Evolutionary conservation across 2,329 filamentous ascomycete genomes (phyloP).

Genomic region (Talaromyces funiculosus): DNA sequence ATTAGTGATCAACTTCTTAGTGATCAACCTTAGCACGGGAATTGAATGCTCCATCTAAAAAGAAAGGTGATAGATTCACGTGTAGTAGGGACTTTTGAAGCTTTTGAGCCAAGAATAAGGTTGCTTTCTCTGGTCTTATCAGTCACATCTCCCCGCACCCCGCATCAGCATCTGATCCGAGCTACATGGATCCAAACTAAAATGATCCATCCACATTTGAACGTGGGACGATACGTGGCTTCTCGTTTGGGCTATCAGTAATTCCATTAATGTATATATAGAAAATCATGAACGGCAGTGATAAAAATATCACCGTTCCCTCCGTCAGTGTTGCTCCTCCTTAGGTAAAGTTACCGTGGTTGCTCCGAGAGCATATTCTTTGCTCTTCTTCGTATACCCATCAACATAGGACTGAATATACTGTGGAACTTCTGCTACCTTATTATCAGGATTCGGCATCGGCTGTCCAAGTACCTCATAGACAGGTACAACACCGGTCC

Average conservation of each 20-base stretch:
- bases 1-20: not conserved
- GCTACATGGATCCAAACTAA: not conserved
- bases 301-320: not conserved
- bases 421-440: conserved; percentile 53
- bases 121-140: not conserved
- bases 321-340: conserved; percentile 12
- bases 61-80: not conserved
- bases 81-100: not conserved
- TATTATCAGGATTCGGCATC: conserved; percentile 55
- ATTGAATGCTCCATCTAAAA: too few species aligned
- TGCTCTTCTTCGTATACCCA: conserved; percentile 42
- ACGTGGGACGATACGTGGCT: too few species aligned
- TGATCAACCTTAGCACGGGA: too few species aligned
- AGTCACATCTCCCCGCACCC: conserved; percentile 5
- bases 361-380: conserved; percentile 37
- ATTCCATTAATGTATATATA: too few species aligned
- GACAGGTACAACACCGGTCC: conserved; percentile 61
- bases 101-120: not conserved
- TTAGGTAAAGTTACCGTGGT: conserved; percentile 23
- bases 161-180: not conserved
- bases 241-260: too few species aligned
- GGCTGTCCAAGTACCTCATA: conserved; percentile 61
- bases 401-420: conserved; percentile 55
- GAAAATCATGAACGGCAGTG: not conserved
- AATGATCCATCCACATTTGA: not conserved